Evolutionary conservation across 2,329 filamentous ascomycete genomes (phyloP), one percentile per base, ranked within the genome.

Genomic region (Ilyonectria robusta): DNA sequence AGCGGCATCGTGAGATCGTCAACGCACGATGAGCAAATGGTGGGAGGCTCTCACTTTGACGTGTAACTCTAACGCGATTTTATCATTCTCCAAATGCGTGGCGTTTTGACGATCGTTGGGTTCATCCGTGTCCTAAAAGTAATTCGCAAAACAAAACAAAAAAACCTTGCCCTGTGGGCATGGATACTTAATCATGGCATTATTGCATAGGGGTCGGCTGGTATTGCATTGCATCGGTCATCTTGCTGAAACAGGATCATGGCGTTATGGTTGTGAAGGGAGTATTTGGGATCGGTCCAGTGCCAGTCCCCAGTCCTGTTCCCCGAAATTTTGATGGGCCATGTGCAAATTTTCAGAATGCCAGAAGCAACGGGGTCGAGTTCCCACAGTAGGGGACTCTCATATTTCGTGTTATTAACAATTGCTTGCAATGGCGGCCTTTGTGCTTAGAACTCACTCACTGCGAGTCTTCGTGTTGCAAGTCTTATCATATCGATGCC

Each of bases 11-110:
- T 89, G 57, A 87, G 85, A 77, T 88, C 86, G 51, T 83, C 83
- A 59, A 84, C 83, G 64, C 84, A 88, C 71, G 90, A 92, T 66
- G 88, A 91, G 76, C 85, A 89, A 69, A 89, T 91, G 84, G 88
- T 92, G 74, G 88, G 86, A 70, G 84, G 84, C 64, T 85, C 86
- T 55, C 86, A 90, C 65, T 92, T 92, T 79, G 89, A 92, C 77
- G 85, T 89, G 80, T 91, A 84, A 86, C 62, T 62, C 54, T 66
- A 48, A 55, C 66, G 60, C 65, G n/a, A 55, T 66, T 66, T 69
- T 62, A 65, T 67, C 64, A 60, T 62, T 57, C 67, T 70, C 65
- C 71, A 73, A 62, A 72, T 70, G 67, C 66, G 73, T 61, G 67
- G 70, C 69, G 67, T 73, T 72, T 69, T 69, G 47, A 72, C 67